A percentile compares a stretch with the other conserved stretches of the same genome.
Evolutionary conservation across 192 early-diverging fungal species (phyloP).

Genomic region (Coemansia nantahalensis): DNA sequence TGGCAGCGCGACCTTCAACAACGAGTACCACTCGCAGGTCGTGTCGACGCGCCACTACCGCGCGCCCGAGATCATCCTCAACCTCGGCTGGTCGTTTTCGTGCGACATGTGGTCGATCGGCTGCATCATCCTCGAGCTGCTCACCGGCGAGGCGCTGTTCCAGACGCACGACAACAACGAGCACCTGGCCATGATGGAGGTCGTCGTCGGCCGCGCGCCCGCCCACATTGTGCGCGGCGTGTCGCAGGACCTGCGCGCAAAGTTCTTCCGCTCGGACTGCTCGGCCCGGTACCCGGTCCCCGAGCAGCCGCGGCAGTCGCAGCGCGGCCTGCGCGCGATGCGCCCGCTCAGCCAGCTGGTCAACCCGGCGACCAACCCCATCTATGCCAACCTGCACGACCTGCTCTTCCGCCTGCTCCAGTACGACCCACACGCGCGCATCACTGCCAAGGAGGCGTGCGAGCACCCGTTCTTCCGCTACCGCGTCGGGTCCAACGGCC

Average conservation of each 20-base stretch:
- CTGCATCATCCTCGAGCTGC: slow-evolving; percentile 94
- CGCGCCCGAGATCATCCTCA: slow-evolving; percentile 95
- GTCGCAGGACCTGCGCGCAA: slow-evolving; percentile 24
- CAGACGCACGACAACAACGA: slow-evolving; percentile 98
- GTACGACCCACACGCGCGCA: slow-evolving; percentile 76
- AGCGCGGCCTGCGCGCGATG: slow-evolving; percentile 46
- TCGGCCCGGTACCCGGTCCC: slow-evolving; percentile 37
- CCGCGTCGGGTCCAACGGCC: slow-evolving; percentile 50
- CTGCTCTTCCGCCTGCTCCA: slow-evolving; percentile 70
- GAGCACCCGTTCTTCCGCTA: slow-evolving; percentile 81
- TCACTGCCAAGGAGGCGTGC: slow-evolving; percentile 81
- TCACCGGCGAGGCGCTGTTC: slow-evolving; percentile 93
- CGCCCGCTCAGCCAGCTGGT: slow-evolving; percentile 48
- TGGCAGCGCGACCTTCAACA: slow-evolving; percentile 90
- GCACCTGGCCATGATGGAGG: slow-evolving; percentile 97
- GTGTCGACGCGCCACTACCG: slow-evolving; percentile 96
- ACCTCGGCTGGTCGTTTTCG: slow-evolving; percentile 92
- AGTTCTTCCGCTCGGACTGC: slow-evolving; percentile 42
- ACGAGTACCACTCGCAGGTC: slow-evolving; percentile 88
- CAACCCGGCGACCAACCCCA: slow-evolving; percentile 42
- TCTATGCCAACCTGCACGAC: slow-evolving; percentile 60
- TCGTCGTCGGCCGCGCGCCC: slow-evolving; percentile 78
- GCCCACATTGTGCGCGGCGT: slow-evolving; percentile 58
- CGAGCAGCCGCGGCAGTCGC: slow-evolving; percentile 37
- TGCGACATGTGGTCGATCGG: slow-evolving; percentile 99